Percentiles rank a stretch among this genome's conserved stretches.
These are phyloP conservation scores for Cercospora sp. DNA, from an alignment of 2,329 filamentous ascomycete genomes.

Conservation along the genomic window DNA sequence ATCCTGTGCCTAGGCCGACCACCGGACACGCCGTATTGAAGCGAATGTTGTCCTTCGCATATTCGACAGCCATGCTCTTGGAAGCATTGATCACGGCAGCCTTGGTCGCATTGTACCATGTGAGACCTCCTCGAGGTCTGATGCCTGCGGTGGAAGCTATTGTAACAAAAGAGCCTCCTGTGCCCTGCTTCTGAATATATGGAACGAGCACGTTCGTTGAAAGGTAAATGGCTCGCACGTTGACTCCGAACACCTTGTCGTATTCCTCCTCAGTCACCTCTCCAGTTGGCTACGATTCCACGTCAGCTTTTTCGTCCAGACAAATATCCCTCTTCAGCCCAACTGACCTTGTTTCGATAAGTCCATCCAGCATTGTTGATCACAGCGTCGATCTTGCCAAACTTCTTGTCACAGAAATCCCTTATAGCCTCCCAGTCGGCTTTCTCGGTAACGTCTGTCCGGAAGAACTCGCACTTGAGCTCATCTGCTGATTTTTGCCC, in stretches of 20 bases:
- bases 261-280: constrained; percentile 67
- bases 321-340: not conserved
- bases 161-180: constrained; percentile 63
- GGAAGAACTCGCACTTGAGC: constrained; percentile 47
- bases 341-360: constrained; percentile 56
- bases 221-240: constrained; percentile 66
- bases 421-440: constrained; percentile 57
- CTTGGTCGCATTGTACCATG: constrained; percentile 72
- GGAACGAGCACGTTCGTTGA: constrained; percentile 61
- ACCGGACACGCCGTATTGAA: constrained; percentile 67
- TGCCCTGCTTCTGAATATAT: constrained; percentile 59
- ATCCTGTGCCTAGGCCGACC: constrained; percentile 36
- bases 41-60: constrained; percentile 68
- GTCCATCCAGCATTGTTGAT: constrained; percentile 63
- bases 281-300: constrained; percentile 50
- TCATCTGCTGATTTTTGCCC: constrained; percentile 54
- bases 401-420: constrained; percentile 47
- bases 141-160: constrained; percentile 65
- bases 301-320: not conserved
- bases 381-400: constrained; percentile 57
- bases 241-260: constrained; percentile 66
- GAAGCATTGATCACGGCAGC: constrained; percentile 62
- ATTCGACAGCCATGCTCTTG: constrained; percentile 70
- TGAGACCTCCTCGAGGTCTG: constrained; percentile 62
- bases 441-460: constrained; percentile 56